Percentiles rank a stretch among this genome's conserved stretches.
phyloP scores from a whole-genome alignment of 1,139 yeast species.

The Eremothecium cymbalariae region DNA sequence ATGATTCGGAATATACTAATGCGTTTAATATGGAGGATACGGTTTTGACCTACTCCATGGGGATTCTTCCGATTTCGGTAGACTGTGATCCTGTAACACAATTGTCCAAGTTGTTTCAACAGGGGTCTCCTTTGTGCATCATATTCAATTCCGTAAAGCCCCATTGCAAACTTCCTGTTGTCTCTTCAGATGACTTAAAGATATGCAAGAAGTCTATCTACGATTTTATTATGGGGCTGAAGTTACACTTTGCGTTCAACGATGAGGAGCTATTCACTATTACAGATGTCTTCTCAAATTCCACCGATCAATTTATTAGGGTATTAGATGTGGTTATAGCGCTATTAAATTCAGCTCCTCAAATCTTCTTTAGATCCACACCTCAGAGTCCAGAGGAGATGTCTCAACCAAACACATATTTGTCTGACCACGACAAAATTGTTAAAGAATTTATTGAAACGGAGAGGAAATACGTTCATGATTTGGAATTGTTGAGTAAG shows the following conservation, averaged over 20 bases:
- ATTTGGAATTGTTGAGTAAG: slow-evolving; percentile 60
- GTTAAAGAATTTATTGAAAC: slow-evolving; percentile 79
- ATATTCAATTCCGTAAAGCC: slow-evolving; percentile 55
- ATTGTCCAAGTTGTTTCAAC: slow-evolving; percentile 79
- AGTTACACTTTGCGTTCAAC: slow-evolving; percentile 60
- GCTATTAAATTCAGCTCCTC: slow-evolving; percentile 47
- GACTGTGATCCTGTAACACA: slow-evolving; percentile 90
- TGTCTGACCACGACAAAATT: slow-evolving; percentile 42
- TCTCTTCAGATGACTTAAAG: slow-evolving; percentile 69
- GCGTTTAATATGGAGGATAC: slow-evolving; percentile 25
- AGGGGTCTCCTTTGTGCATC: slow-evolving; percentile 87
- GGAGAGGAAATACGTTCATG: slow-evolving; percentile 88
- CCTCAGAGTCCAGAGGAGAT: slow-evolving; percentile 16
- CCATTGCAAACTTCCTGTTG: slow-evolving; percentile 40
- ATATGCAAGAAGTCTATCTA: slow-evolving; percentile 85
- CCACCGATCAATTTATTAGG: slow-evolving; percentile 67
- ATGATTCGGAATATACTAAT: slow-evolving; percentile 33
- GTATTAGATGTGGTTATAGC: slow-evolving; percentile 63
- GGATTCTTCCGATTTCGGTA: slow-evolving; percentile 63
- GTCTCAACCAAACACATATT: slow-evolving; percentile 1
- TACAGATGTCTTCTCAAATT: slow-evolving; percentile 79
- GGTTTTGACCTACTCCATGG: slow-evolving; percentile 57
- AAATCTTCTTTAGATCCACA: slow-evolving; percentile 27
- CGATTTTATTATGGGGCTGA: slow-evolving; percentile 83
- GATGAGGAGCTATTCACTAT: slow-evolving; percentile 86